phyloP scores from a whole-genome alignment of 345 rosid species.

The Adansonia digitata region DNA sequence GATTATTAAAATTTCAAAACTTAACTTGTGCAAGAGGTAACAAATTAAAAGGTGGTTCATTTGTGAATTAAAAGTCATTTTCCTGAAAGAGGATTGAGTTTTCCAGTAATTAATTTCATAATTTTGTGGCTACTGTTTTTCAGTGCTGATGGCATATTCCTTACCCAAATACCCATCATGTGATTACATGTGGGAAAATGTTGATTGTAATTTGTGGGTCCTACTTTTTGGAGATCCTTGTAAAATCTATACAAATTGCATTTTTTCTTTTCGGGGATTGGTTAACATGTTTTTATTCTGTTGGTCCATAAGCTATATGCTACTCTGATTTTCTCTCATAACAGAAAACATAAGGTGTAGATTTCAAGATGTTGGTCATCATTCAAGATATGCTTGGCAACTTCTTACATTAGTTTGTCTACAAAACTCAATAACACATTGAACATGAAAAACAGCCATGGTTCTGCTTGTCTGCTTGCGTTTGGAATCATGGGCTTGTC shows the following conservation, averaged over 20 bases:
- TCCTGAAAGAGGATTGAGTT: conserved; percentile 8
- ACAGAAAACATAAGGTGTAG: not conserved
- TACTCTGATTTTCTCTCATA: not conserved
- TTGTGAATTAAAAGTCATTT: conserved; percentile 12
- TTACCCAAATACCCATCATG: conserved; percentile 54
- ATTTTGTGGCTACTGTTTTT: conserved; percentile 3
- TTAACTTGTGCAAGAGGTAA: conserved; percentile 37
- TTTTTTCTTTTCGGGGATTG: conserved; percentile 14
- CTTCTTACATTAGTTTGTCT: not conserved
- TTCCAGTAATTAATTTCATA: conserved; percentile 10
- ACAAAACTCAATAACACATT: not conserved
- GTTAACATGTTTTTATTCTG: conserved; percentile 30
- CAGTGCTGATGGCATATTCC: conserved; percentile 10
- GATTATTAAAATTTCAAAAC: conserved; percentile 32
- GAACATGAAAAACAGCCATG: not conserved
- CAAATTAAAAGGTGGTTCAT: conserved; percentile 12
- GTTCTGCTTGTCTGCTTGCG: not conserved
- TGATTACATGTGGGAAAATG: conserved; percentile 46
- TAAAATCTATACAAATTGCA: conserved; percentile 7
- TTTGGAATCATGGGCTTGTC: not conserved
- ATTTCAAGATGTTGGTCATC: not conserved
- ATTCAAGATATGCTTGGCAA: not conserved
- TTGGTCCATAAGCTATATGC: conserved; percentile 14
- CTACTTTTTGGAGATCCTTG: conserved; percentile 17
- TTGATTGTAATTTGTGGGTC: conserved; percentile 22